phyloP scores from a whole-genome alignment of 1,139 yeast genomes.

The Martiniozyma asiatica region DNA sequence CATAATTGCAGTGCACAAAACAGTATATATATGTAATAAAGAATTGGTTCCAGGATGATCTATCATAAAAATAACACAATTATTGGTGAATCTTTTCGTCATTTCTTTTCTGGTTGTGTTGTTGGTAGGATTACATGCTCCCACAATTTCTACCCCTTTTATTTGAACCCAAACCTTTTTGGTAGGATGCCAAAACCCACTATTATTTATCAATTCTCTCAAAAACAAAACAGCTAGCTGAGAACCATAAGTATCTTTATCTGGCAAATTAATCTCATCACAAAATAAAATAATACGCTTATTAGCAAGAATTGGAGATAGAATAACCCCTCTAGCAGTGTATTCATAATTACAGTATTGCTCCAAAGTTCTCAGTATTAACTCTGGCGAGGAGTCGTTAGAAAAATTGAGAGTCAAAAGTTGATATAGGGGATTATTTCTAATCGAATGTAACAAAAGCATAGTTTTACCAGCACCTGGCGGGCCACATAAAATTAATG shows the following conservation, averaged over 20 bases:
- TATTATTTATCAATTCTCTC: conserved; percentile 61
- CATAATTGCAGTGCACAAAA: conserved; percentile 47
- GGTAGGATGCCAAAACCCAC: conserved; percentile 65
- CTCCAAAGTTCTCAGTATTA: conserved; percentile 55
- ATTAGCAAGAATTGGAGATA: conserved; percentile 53
- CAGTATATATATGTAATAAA: conserved; percentile 51
- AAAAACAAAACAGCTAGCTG: conserved; percentile 66
- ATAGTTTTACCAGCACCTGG: conserved; percentile 97
- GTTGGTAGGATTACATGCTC: conserved; percentile 87
- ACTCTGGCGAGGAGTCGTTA: conserved; percentile 59
- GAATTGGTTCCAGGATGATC: conserved; percentile 71
- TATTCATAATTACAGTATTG: conserved; percentile 58
- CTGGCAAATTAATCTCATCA: conserved; percentile 85
- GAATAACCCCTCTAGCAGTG: conserved; percentile 36
- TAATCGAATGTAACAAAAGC: conserved; percentile 65
- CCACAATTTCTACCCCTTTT: conserved; percentile 69
- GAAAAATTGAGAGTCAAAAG: conserved; percentile 71
- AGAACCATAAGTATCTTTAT: conserved; percentile 60
- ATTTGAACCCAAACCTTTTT: conserved; percentile 58
- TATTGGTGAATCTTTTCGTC: conserved; percentile 57
- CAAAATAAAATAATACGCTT: conserved; percentile 79
- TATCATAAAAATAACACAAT: conserved; percentile 55
- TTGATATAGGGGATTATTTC: conserved; percentile 46
- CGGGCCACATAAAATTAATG: conserved; percentile 82
- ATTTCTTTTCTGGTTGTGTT: conserved; percentile 64